Evolutionary conservation across 208 protist genomes (phyloP), one percentile per base, ranked within the genome.

Genomic region (Endotrypanum monterogeii): DNA sequence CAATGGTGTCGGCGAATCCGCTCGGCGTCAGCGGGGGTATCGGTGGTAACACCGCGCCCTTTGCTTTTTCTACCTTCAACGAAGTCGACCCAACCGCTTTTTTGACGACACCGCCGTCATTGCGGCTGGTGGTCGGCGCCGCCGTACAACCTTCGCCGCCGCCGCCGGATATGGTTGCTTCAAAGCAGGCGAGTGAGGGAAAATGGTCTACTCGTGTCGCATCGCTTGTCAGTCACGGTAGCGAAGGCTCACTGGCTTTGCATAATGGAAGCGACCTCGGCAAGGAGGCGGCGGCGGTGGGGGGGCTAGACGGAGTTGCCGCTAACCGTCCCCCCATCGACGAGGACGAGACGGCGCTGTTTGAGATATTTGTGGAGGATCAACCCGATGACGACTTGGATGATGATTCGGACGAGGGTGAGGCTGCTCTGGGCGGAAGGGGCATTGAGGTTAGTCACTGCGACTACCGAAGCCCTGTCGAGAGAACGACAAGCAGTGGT

Each of bases 361-460:
- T 92, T 50, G 85, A 90, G 55, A 79, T 92, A 67, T 89, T 89
- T 30, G 67, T 73, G 9, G 57, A 72, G 41, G 35, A 80, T 35
- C 75, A 67, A 44, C 56, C 28, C 41, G 61, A 82, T 54, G 73
- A 84, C 30, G 71, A 82, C 2, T 63, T 72, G 57, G 65, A 73
- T 11, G 58, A 77, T 44, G 69, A 70, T 16, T 56, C 48, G 44
- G 80, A 65, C 28, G 32, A 62, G 50, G 57, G 67, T 25, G 54
- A 65, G 50, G 23, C 20, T 18, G 16, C 9, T 37, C 32, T 9
- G 54, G n/a, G 2, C 30, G 50, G 25, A 32, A 32, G 30, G 32
- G 50, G 14, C 4, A 44, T 2, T 32, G 16, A 20, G 67, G n/a
- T 23, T 20, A 50, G 46, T 1, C 39, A 32, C 5, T 7, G 1